A percentile compares a stretch with the other conserved stretches of the same genome.
Evolutionary conservation across 495 filamentous ascomycete species (phyloP).

Genomic region (Hypoxylon fragiforme): DNA sequence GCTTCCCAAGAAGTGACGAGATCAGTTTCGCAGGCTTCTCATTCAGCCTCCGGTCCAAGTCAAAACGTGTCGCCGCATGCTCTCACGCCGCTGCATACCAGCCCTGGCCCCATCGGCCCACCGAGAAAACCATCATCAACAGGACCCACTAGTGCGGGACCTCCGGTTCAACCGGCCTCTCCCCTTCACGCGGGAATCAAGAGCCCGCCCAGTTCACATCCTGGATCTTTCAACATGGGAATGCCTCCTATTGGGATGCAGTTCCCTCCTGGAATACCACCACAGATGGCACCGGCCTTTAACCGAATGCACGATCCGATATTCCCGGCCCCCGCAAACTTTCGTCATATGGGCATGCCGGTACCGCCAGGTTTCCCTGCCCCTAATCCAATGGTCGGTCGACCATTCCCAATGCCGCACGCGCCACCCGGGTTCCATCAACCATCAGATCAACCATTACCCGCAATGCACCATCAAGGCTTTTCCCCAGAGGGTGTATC

Average conservation of each 20-base stretch:
- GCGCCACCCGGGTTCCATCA: slow-evolving; percentile 59
- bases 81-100: slow-evolving; percentile 58
- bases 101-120: slow-evolving; percentile 56
- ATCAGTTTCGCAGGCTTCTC: slow-evolving; percentile 67
- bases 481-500: slow-evolving; percentile 40
- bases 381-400: slow-evolving; percentile 63
- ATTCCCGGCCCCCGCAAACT: slow-evolving; percentile 58
- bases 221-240: slow-evolving; percentile 41
- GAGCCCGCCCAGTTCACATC: slow-evolving; percentile 51
- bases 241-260: slow-evolving; percentile 48
- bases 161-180: slow-evolving; percentile 40
- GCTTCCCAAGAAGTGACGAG: slow-evolving; percentile 78
- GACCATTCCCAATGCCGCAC: slow-evolving; percentile 66
- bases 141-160: slow-evolving; percentile 26
- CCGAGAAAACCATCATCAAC: slow-evolving; percentile 46
- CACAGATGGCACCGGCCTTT: slow-evolving; percentile 44
- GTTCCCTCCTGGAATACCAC: slow-evolving; percentile 61
- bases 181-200: slow-evolving; percentile 46
- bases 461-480: slow-evolving; percentile 38
- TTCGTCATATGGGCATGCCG: slow-evolving; percentile 60
- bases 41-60: slow-evolving; percentile 55
- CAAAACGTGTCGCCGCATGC: slow-evolving; percentile 69
- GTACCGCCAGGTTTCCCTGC: slow-evolving; percentile 54
- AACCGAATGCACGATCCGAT: slow-evolving; percentile 59
- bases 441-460: slow-evolving; percentile 49